Percentiles rank a stretch among this genome's conserved stretches.
Evolutionary conservation across 495 filamentous ascomycete species (phyloP).

Genomic region (Hyaloscypha hepaticicola): DNA sequence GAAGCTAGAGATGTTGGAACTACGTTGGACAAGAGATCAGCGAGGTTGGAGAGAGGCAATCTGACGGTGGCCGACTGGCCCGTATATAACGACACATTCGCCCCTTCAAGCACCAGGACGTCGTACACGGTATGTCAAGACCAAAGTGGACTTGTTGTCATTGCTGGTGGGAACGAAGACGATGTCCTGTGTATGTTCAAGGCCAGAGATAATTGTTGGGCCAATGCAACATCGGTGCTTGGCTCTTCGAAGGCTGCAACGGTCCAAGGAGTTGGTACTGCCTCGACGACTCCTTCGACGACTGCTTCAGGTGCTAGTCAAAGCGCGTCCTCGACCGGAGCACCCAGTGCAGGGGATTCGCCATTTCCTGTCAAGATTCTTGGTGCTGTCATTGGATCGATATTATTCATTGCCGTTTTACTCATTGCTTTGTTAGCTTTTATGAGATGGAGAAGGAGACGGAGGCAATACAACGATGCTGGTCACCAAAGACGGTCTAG

Average conservation of each 20-base stretch:
- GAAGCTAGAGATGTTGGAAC: background rate
- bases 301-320: constrained; percentile 36
- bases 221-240: constrained; percentile 70
- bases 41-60: constrained; percentile 33
- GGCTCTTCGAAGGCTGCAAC: constrained; percentile 39
- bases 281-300: constrained; percentile 42
- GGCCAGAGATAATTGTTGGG: constrained; percentile 74
- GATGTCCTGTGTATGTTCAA: constrained; percentile 78
- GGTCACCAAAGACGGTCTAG: constrained; percentile 49
- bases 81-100: constrained; percentile 71
- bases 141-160: constrained; percentile 64
- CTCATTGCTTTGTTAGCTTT: constrained; percentile 67
- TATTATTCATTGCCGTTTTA: constrained; percentile 69
- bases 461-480: constrained; percentile 44
- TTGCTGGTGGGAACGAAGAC: constrained; percentile 69
- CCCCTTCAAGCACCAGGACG: constrained; percentile 56
- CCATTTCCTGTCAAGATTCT: constrained; percentile 53
- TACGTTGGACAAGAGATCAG: constrained; percentile 10
- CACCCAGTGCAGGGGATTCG: constrained; percentile 31
- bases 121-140: constrained; percentile 47
- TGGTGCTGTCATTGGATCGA: constrained; percentile 74
- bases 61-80: constrained; percentile 63
- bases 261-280: constrained; percentile 36
- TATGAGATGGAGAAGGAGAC: constrained; percentile 56
- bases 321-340: constrained; percentile 38